A percentile compares a stretch with the other conserved stretches of the same genome.
Evolutionary conservation across 1,139 yeast genomes (phyloP).

Genomic region (Keqinozyma sinolaborantium): DNA sequence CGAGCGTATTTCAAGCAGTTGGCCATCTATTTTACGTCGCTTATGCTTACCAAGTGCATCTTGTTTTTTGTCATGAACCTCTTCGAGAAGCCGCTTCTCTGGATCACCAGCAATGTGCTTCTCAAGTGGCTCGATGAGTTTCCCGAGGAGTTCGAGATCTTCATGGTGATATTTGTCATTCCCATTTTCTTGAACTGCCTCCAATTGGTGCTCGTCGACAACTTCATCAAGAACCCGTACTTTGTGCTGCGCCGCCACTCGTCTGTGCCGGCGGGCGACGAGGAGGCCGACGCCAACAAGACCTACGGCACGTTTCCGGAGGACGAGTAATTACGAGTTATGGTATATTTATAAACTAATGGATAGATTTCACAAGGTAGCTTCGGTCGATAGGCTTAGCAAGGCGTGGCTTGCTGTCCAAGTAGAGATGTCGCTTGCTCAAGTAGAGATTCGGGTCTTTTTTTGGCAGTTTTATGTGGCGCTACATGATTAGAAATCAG

Average conservation of each 20-base stretch:
- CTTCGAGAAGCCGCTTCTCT: conserved; percentile 36
- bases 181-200: conserved; percentile 80
- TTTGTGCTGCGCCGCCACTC: conserved; percentile 14
- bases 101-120: conserved; percentile 44
- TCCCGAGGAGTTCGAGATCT: conserved; percentile 74
- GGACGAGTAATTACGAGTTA: no score
- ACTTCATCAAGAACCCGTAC: conserved; percentile 63
- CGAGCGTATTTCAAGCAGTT: conserved; percentile 73
- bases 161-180: conserved; percentile 79
- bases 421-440: no score
- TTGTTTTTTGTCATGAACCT: conserved; percentile 36
- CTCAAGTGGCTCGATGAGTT: conserved; percentile 78
- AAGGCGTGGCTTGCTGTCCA: no score
- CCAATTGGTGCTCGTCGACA: conserved; percentile 84
- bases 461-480: no score
- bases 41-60: conserved; percentile 63
- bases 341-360: no score
- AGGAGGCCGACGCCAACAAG: neutral
- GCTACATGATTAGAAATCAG: no score
- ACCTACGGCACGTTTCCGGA: conserved; percentile 8
- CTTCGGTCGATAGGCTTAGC: no score
- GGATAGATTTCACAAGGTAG: no score
- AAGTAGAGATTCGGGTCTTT: no score
- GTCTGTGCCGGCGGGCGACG: no score
- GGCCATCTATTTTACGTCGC: conserved; percentile 57